Evolutionary conservation across 495 filamentous ascomycete species (phyloP), one percentile per base, ranked within the genome.

Genomic region (Penicillium mononematosum): DNA sequence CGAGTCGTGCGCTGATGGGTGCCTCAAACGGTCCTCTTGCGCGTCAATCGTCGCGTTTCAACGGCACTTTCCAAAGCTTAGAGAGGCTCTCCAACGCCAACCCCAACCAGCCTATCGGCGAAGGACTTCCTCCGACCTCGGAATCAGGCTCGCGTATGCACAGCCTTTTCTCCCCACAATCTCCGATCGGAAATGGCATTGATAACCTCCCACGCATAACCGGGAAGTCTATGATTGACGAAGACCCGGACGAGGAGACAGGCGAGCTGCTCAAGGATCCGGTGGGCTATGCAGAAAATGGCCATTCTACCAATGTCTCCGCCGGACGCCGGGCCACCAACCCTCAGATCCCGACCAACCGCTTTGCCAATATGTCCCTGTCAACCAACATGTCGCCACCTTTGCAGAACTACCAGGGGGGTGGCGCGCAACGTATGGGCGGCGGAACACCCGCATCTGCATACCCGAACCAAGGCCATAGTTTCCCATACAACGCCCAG

Each of bases 231-330:
- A 81, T 95, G 52, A 96, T 96, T 61, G 91, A 89, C 63, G 85
- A 91, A 64, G 90, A 95, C 64, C 79, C 83, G 9, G 90, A 91
- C 49, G 91, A 96, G 61, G 92, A 96, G 65, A 92, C 90, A 1
- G 87, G 88, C 6, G 87, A 92, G 64, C 74, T 96, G 11, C 77
- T 96, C 10, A 90, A 91, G 53, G 88, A 96, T 66, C 87, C 91
- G 2, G 83, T 94, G 34, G 89, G 86, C 0, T 96, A 90, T 70
- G 91, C 88, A 4, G 87, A 91, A 56, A 92, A 87, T 63, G 90
- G 88, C 10, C 77, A 87, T 57, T 73, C 80, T 0, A 73, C 70
- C 25, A 69, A 75, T 32, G 55, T 67, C 69, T 62, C 72, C 50
- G 60, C 64, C 31, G 67, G 70, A 5, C 87, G 90, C 25, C 84